Conservation (phyloP, 1,139 yeast genomes). For the Protomyces inundatus region DNA sequence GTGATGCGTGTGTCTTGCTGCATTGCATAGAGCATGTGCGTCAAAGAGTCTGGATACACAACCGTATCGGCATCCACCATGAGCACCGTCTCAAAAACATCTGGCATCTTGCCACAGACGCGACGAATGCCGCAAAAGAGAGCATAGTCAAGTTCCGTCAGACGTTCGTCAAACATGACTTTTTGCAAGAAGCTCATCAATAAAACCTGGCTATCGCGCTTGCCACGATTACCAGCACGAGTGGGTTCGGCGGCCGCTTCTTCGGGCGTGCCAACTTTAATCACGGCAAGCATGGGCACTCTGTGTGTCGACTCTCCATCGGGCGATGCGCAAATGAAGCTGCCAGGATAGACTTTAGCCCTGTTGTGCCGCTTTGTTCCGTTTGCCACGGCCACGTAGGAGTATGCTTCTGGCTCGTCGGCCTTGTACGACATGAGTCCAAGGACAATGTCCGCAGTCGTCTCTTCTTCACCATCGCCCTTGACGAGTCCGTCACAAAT, state of each 20-base stretch:
- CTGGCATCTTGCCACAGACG: conserved; percentile 45
- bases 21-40: conserved; percentile 42
- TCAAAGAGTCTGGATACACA: conserved; percentile 41
- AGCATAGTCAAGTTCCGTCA: conserved; percentile 44
- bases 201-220: conserved; percentile 44
- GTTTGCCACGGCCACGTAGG: conserved; percentile 43
- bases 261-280: conserved; percentile 47
- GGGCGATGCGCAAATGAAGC: conserved; percentile 50
- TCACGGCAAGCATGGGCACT: conserved; percentile 42
- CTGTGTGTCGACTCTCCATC: conserved; percentile 44
- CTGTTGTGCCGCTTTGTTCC: conserved; percentile 42
- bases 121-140: conserved; percentile 43
- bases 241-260: conserved; percentile 47
- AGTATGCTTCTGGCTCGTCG: conserved; percentile 40
- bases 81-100: conserved; percentile 41
- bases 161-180: conserved; percentile 41
- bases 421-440: conserved; percentile 43
- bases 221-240: conserved; percentile 48
- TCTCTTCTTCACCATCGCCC: conserved; percentile 43
- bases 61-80: conserved; percentile 45
- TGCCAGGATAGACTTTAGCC: conserved; percentile 43
- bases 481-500: conserved; percentile 44
- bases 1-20: conserved; percentile 40
- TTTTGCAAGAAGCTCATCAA: conserved; percentile 43
- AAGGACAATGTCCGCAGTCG: conserved; percentile 43